Evolutionary conservation across 306 rosid genomes (phyloP).

Genomic region (Phaseolus lunatus): DNA sequence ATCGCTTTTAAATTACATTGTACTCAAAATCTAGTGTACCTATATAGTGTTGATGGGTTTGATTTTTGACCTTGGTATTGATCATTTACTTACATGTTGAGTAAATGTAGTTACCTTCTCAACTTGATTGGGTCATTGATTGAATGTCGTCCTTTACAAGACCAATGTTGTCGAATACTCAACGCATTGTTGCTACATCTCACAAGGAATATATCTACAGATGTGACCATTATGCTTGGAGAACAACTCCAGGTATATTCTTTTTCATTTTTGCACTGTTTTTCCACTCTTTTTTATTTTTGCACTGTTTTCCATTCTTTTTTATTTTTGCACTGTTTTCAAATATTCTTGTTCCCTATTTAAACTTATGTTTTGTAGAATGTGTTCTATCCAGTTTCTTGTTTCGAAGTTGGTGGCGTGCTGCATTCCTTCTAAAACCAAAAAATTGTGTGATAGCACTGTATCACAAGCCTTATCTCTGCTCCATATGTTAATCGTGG

Average conservation of each 20-base stretch:
- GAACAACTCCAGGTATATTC: slow-evolving; percentile 85
- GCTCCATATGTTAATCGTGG: slow-evolving; percentile 70
- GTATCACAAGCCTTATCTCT: slow-evolving; percentile 67
- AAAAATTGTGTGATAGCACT: slow-evolving; percentile 52
- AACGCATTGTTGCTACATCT: slow-evolving; percentile 59
- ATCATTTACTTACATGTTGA: slow-evolving; percentile 33
- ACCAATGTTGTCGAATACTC: slow-evolving; percentile 75
- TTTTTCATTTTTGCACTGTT: slow-evolving; percentile 9
- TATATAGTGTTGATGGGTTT: neutral
- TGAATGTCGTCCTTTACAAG: slow-evolving; percentile 69
- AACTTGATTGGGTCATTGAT: slow-evolving; percentile 82
- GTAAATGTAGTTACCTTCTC: slow-evolving; percentile 78
- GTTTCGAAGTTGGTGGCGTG: slow-evolving; percentile 87
- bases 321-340: slow-evolving; percentile 19
- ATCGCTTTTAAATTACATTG: slow-evolving; percentile 4
- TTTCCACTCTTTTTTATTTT: neutral
- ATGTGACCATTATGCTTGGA: slow-evolving; percentile 71
- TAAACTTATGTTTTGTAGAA: slow-evolving; percentile 37
- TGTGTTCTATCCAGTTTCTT: slow-evolving; percentile 63
- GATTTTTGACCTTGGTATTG: slow-evolving; percentile 25
- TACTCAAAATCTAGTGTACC: slow-evolving; percentile 17
- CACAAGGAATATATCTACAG: slow-evolving; percentile 55
- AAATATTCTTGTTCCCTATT: slow-evolving; percentile 6
- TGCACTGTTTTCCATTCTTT: slow-evolving; percentile 29
- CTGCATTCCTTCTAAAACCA: slow-evolving; percentile 67